Base-by-base conservation (phyloP, 495 filamentous ascomycete genomes). In the Neurospora sp. region DNA sequence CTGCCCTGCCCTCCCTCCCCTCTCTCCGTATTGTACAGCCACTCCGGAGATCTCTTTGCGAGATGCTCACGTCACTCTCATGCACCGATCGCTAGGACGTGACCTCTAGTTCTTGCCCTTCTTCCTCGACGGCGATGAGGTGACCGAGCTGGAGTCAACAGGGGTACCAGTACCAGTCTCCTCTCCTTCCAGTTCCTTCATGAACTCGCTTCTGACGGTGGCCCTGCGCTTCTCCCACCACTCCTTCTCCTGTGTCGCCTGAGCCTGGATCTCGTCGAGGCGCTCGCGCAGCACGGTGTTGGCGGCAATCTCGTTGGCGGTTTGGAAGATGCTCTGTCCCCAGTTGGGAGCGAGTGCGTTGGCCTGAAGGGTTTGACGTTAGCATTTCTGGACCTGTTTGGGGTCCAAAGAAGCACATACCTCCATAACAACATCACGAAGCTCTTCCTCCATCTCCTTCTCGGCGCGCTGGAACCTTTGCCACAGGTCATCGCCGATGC, bases 391-490 rank as follows among this genome's bases (percentile, higher is more conserved):
- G 38, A 37, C 27, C 27, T 31, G 27, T 31, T 31, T 31, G 27
- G 27, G 27, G 27, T 31, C 27, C 27, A 35, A 42, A 40, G 3
- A 9, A 18, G 27, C 7, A 75, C 83, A 71, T 81, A 96, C 94
- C 91, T 99, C 96, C 76, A 90, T 87, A 41, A 98, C 93, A 53
- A 98, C 94, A 84, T 99, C 96, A 74, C 91, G 86, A 41, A 99
- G 85, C 82, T 99, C 96, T 73, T 94, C 95, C 82, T 99, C 94
- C 84, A 97, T 96, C 85, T 98, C 96, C 85, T 95, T 95, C 87
- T 99, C 96, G 37, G 95, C 96, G 48, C 92, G 85, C 77, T 88
- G 79, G 80, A 98, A 97, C 46, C 96, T 86, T 84, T 98, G 96
- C 92, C 94, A 98, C 53, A 98, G 81, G 81, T 99, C 96, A 82